These are phyloP conservation scores for Cyberlindnera meyerae DNA, from an alignment of 805 yeast genomes.

Conservation along the genomic window DNA sequence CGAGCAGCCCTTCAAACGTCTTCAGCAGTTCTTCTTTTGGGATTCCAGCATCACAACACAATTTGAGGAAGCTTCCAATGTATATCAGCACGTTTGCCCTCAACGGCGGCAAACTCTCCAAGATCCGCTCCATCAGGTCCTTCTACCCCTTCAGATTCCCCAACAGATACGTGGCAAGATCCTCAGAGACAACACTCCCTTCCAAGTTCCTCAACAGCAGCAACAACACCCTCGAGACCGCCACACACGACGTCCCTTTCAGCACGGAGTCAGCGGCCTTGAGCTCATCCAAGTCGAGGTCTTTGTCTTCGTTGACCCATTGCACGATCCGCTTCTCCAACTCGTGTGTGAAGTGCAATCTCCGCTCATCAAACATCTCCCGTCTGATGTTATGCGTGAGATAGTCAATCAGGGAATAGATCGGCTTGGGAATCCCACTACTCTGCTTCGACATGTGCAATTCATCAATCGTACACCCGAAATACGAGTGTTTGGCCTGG, in stretches of 20 bases:
- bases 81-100: constrained; percentile 39
- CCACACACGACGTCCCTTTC: constrained; percentile 21
- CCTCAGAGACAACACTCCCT: constrained; percentile 38
- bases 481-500: constrained; percentile 22
- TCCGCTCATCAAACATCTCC: constrained; percentile 26
- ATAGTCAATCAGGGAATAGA: constrained; percentile 28
- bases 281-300: constrained; percentile 14
- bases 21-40: constrained; percentile 18
- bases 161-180: constrained; percentile 24
- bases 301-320: constrained; percentile 22
- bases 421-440: constrained; percentile 29
- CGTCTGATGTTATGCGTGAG: constrained; percentile 23
- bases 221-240: constrained; percentile 26
- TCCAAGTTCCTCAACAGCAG: constrained; percentile 31
- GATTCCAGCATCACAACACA: constrained; percentile 26
- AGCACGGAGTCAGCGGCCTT: constrained; percentile 15
- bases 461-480: constrained; percentile 30
- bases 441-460: constrained; percentile 18
- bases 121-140: constrained; percentile 28
- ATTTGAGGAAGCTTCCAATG: constrained; percentile 34
- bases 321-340: constrained; percentile 19
- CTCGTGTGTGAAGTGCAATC: constrained; percentile 19
- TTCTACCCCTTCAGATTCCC: constrained; percentile 23
- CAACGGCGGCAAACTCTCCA: constrained; percentile 36
- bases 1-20: constrained; percentile 29